phyloP scores from a whole-genome alignment of 2,329 filamentous ascomycete genomes.

The Xylariaceae sp. region DNA sequence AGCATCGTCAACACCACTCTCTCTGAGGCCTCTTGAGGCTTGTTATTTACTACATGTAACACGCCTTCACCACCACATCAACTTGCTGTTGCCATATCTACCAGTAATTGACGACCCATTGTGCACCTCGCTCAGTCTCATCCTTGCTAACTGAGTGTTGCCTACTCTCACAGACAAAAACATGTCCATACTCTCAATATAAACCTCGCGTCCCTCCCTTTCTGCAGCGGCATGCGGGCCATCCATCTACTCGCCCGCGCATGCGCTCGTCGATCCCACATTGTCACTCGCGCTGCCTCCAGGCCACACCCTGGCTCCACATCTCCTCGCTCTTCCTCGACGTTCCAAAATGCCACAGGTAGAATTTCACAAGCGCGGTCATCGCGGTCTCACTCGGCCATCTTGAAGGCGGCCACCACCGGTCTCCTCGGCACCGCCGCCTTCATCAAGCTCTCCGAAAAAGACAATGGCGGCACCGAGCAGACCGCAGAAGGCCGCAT shows the following conservation, averaged over 20 bases:
- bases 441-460: slow-evolving; percentile 56
- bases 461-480: slow-evolving; percentile 45
- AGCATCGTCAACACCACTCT: no score
- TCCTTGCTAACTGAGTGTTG: no score
- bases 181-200: not conserved
- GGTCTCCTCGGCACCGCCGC: slow-evolving; percentile 50
- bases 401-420: slow-evolving; percentile 39
- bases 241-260: not conserved
- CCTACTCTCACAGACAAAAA: not conserved
- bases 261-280: not conserved
- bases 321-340: slow-evolving; percentile 17
- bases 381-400: not conserved
- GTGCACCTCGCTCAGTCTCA: no score
- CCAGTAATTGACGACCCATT: no score
- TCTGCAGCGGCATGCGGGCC: not conserved
- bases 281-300: no score
- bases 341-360: slow-evolving; percentile 13
- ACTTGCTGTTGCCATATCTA: no score
- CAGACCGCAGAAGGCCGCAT: slow-evolving; percentile 80
- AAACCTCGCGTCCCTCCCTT: not conserved
- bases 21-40: no score
- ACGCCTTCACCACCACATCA: no score
- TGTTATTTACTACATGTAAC: no score
- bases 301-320: no score
- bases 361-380: slow-evolving; percentile 3